Evolutionary conservation across 805 yeast genomes (phyloP), one percentile per base, ranked within the genome.

Genomic region (Candida koratica): DNA sequence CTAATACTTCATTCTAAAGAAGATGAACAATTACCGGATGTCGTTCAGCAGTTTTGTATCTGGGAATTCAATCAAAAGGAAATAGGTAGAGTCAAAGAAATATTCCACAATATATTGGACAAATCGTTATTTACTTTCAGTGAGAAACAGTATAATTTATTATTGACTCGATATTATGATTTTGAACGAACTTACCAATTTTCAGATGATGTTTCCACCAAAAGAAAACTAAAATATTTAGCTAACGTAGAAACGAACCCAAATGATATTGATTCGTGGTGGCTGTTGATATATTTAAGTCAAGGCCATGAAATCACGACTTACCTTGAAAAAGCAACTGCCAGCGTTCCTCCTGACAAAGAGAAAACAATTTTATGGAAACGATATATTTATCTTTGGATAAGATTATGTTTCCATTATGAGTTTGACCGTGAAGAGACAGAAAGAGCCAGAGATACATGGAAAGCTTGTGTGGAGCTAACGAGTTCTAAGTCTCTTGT

Each of bases 231-330:
- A 5, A 64, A 63, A 36, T 85, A 83, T 52, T 79, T 80, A 47
- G 53, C 60, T 3, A 63, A 59, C 14, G 46, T 84, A 10, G 40
- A 51, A 5, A 46, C 51, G 8, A 64, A 73, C 35, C 79, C 86
- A 1, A 26, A 38, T 0, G 84, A 85, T 58, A 79, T 77, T 55
- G 93, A 84, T 48, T 61, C 78, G 0, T 89, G 97, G 97, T 88
- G 95, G 90, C 53, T 74, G 0, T 80, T 79, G 48, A 41, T 86
- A 2, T 65, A 72, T 9, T 51, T 85, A 16, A 47, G 78, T 9
- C 71, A 71, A 34, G 66, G 69, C 16, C 51, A 52, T 4, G 48
- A 64, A 45, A 32, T 38, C 11, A 17, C 12, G 28, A 49, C 9
- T 2, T 55, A 60, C 8, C 73, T 68, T 44, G 74, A 71, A 36